Base-by-base conservation (phyloP, 768 basidiomycete genomes). In the Leucosporidium scottii region DNA sequence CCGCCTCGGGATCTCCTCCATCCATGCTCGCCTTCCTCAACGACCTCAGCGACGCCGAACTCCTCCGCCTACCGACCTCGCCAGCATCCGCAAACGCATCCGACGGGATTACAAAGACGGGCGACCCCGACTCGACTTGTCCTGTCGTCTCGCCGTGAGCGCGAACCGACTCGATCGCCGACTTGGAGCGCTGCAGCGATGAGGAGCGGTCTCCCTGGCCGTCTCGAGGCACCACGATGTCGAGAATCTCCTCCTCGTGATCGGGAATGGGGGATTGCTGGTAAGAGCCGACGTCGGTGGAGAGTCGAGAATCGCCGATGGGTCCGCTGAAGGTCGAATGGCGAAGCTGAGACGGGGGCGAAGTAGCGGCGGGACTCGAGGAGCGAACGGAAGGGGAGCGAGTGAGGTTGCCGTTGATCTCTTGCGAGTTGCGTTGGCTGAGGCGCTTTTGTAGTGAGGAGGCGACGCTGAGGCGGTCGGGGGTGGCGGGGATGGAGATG, bases 11-110 rank as follows among this genome's bases (percentile, higher is more conserved):
- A 0, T 54, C 4, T 20, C 36, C 48, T 17, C 31, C 10, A 10
- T 30, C 62, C 39, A 44, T 25, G 20, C 58, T 51, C 48, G 54
- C 39, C 44, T 59, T 53, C 20, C 53, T 50, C 65, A 61, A 5
- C 21, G 36, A 44, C 39, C 39, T 10, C 2, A 44, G 39, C 39
- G 39, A 44, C 8, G 39, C 39, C 44, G 36, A 28, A 17, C 27
- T 34, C 8, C 59, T 25, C 12, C 49, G 28, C 27, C 27, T 39
- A 18, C 61, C 25, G 3, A 25, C 57, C 23, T 20, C 23, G 63
- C 36, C 20, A 65, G 28, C 27, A 49, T 59, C 49, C 23, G 13
- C 64, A 31, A n/a, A 58, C 4, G 25, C 50, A 21, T n/a, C n/a
- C 18, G 39, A 50, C 34, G 27, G 27, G 36, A 50, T 30, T 8